Percentiles rank a stretch among this genome's conserved stretches.
Conservation (phyloP, 2,329 filamentous ascomycete genomes). For the Aspergillus ochraceoroseus region DNA sequence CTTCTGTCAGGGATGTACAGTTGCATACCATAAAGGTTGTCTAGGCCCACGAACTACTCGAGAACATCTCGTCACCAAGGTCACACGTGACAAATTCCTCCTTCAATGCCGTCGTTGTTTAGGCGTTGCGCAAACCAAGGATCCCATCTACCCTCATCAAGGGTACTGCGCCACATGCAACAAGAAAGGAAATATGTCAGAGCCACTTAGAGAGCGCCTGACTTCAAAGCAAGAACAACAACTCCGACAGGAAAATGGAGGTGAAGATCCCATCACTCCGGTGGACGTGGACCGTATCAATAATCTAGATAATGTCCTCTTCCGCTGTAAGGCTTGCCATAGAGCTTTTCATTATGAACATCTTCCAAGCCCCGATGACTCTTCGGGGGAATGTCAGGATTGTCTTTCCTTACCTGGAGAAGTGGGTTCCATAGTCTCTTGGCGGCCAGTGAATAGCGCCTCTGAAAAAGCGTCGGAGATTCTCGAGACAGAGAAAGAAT, state of each 20-base stretch:
- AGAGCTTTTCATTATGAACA: slow-evolving; percentile 82
- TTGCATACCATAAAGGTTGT: slow-evolving; percentile 77
- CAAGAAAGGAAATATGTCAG: slow-evolving; percentile 62
- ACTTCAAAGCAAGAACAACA: slow-evolving; percentile 78
- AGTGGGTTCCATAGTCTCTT: slow-evolving; percentile 75
- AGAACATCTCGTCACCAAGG: slow-evolving; percentile 87
- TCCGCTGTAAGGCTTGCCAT: slow-evolving; percentile 73
- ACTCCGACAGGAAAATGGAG: slow-evolving; percentile 70
- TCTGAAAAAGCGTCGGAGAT: slow-evolving; percentile 40
- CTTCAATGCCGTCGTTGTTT: slow-evolving; percentile 87
- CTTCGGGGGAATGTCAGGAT: slow-evolving; percentile 69
- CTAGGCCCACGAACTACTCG: slow-evolving; percentile 67
- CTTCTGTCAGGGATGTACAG: slow-evolving; percentile 85
- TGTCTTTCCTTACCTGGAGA: slow-evolving; percentile 63
- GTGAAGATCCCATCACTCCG: slow-evolving; percentile 67
- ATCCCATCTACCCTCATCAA: slow-evolving; percentile 63
- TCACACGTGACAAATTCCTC: slow-evolving; percentile 70
- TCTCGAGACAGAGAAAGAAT: slow-evolving; percentile 74
- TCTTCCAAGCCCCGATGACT: slow-evolving; percentile 51
- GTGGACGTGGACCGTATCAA: slow-evolving; percentile 65
- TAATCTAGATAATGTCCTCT: slow-evolving; percentile 70
- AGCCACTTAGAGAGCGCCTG: slow-evolving; percentile 66
- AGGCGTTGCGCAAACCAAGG: slow-evolving; percentile 62
- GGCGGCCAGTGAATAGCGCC: slow-evolving; percentile 65
- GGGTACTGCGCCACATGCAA: slow-evolving; percentile 68